Conservation (phyloP, 2,329 filamentous ascomycete genomes). For the Cordyceps farinosa region DNA sequence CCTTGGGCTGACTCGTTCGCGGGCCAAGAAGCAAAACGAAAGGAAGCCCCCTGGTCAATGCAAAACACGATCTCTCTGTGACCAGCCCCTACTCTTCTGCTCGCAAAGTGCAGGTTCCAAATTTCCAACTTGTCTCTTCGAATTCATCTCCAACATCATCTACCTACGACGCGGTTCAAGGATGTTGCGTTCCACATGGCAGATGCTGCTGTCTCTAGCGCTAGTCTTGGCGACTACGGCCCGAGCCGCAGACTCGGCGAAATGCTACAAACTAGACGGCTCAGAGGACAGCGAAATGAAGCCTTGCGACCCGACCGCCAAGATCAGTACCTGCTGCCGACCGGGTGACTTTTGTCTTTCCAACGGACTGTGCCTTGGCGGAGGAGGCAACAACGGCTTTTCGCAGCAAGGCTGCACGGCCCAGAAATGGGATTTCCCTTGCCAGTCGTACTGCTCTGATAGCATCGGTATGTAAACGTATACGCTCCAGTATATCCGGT, state of each 20-base stretch:
- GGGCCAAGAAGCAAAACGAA: no score
- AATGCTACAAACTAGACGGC: conserved; percentile 6
- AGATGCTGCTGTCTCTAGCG: not conserved
- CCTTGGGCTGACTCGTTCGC: not conserved
- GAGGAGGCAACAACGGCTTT: conserved; percentile 6
- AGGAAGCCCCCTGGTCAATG: not conserved
- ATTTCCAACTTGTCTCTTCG: not conserved
- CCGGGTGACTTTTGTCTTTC: conserved; percentile 9
- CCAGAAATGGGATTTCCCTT: conserved; percentile 5
- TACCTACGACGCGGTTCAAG: not conserved
- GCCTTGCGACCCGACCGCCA: conserved; percentile 14
- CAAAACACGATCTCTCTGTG: not conserved
- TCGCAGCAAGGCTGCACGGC: conserved; percentile 8
- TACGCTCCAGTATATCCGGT: not conserved
- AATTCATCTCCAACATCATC: not conserved
- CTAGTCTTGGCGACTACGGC: not conserved
- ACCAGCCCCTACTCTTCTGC: not conserved
- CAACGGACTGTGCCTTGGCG: conserved; percentile 12
- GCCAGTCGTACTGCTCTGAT: conserved; percentile 11
- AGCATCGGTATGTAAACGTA: not conserved
- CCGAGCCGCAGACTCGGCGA: conserved; percentile 4
- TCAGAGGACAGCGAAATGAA: not conserved
- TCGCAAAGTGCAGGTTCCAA: not conserved
- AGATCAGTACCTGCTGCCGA: conserved; percentile 11
- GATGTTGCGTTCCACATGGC: not conserved